Base-by-base conservation (phyloP, 192 early-diverging fungal species). In the Dimargaris cristalligena region DNA sequence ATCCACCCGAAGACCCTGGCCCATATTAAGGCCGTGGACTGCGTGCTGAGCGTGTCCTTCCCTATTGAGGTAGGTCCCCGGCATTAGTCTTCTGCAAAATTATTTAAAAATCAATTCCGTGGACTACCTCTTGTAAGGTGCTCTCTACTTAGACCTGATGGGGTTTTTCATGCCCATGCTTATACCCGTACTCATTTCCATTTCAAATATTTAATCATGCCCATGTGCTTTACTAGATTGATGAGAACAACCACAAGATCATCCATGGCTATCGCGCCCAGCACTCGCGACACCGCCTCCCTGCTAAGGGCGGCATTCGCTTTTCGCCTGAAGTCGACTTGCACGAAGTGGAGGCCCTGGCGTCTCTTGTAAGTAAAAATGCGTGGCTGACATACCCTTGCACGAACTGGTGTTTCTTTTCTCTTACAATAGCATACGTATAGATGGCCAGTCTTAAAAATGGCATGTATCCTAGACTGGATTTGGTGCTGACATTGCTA, bases 241-340 rank as follows among this genome's bases (percentile, higher is more conserved):
- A 78, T 32, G 60, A 71, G 20, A 80, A 80, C 51, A 82, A 76
- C 44, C 74, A 76, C 30, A 71, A 83, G 61, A 80, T 89, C 67
- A 80, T 89, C 66, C 74, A 74, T 54, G 87, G 81, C 30, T 86
- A 86, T 61, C 85, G 87, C 56, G 86, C 85, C 33, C 85, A 89
- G 63, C 87, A 89, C 71, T 89, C 86, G 34, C 84, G 86, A 54
- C 86, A 89, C 65, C 68, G 83, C 51, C 75, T 85, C 33, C 85
- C 85, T 8, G 81, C 80, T 65, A 87, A 89, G 71, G 87, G 87
- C 54, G 87, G 87, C 54, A 89, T 89, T 62, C 84, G 87, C 34
- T 89, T 77, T 71, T 80, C 84, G 34, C 75, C 78, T 3, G 84
- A 79, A 45, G 87, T 89, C 29, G 85, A 89, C 63, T 65, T 87